These are phyloP conservation scores for Quercus ilex DNA, from an alignment of 306 rosid genomes.

Conservation along the genomic window DNA sequence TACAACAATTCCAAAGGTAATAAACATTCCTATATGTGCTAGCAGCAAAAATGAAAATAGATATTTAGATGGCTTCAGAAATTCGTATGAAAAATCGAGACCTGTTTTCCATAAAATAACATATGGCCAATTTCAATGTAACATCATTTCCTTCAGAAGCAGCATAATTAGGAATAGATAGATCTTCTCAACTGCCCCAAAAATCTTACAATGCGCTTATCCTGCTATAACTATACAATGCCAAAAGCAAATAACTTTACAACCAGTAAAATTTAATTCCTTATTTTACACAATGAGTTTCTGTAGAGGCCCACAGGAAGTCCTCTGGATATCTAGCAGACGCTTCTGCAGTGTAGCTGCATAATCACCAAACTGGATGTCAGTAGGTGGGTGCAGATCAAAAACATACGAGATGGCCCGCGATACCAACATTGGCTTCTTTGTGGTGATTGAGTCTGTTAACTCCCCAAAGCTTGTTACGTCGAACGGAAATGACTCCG, in stretches of 20 bases:
- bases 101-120: too few species aligned
- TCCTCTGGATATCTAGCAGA: constrained; percentile 24
- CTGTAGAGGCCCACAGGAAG: background rate
- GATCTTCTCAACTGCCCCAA: background rate
- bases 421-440: constrained; percentile 51
- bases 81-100: too few species aligned
- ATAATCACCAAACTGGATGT: constrained; percentile 36
- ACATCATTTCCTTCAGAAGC: too few species aligned
- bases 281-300: background rate
- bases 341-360: constrained; percentile 25
- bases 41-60: too few species aligned
- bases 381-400: constrained; percentile 40
- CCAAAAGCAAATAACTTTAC: background rate
- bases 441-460: constrained; percentile 36
- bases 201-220: background rate
- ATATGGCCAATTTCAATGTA: too few species aligned
- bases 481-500: constrained; percentile 65
- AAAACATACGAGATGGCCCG: constrained; percentile 67
- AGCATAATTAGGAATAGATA: background rate
- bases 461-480: constrained; percentile 61
- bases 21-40: too few species aligned
- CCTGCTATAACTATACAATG: background rate
- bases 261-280: background rate
- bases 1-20: too few species aligned
- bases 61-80: too few species aligned